Conservation (phyloP, 345 rosid species). For the Acer negundo region DNA sequence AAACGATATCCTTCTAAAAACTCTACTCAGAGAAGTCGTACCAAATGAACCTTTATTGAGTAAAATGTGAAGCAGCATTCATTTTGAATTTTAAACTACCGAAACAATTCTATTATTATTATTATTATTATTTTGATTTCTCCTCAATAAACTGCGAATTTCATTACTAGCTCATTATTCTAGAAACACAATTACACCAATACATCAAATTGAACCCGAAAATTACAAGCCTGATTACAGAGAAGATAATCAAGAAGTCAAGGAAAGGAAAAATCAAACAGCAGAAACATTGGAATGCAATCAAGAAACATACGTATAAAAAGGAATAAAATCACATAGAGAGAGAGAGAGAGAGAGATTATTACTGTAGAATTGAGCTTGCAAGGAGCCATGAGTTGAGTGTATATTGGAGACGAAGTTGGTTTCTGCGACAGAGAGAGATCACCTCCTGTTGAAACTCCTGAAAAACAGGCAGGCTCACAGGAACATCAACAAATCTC, state of each 20-base stretch:
- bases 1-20: too few relatives aligned
- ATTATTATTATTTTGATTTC: too few relatives aligned
- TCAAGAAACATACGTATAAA: neutral
- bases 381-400: conserved; percentile 51
- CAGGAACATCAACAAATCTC: neutral
- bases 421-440: neutral
- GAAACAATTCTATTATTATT: neutral
- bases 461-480: neutral
- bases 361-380: conserved; percentile 52
- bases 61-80: neutral
- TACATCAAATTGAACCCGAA: too few relatives aligned
- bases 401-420: neutral
- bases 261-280: neutral
- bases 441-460: neutral
- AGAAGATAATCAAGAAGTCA: too few relatives aligned
- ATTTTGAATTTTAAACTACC: neutral
- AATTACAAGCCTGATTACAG: too few relatives aligned
- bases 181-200: too few relatives aligned
- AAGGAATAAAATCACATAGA: too few relatives aligned
- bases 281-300: neutral
- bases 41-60: neutral
- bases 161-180: too few relatives aligned
- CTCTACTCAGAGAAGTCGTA: too few relatives aligned
- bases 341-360: conserved; percentile 14
- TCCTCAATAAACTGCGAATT: too few relatives aligned